Base-by-base conservation (phyloP, 768 basidiomycete genomes). In the Leucocoprinus birnbaumii region DNA sequence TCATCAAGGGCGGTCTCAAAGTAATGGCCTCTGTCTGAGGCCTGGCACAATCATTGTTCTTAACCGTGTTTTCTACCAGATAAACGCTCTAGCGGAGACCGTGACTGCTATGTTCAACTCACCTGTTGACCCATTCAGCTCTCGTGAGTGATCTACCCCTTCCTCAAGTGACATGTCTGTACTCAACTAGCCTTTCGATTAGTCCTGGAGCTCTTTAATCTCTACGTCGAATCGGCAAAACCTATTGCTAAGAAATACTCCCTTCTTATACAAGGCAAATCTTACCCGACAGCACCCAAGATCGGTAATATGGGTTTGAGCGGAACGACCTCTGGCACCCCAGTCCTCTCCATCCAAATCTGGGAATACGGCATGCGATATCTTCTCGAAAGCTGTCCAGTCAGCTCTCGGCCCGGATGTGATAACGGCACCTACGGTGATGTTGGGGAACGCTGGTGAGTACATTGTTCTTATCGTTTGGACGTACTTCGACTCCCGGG, bases 251-350 rank as follows among this genome's bases (percentile, higher is more conserved):
- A 65, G 49, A 62, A 59, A 53, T 66, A 68, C 51, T 64, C 63
- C 19, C 60, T 68, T 0, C 43, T 47, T n/a, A 45, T 65, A n/a
- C 57, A 65, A 16, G 62, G 64, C 7, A 53, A 50, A 14, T 45
- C 54, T 2, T 48, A 61, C n/a, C 66, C 65, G 16, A 48, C 56
- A 0, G 47, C 59, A 13, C 59, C 61, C 1, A 59, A 59, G 1
- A 66, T 66, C 34, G 65, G 67, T 4, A 68, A 68, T 45, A 65
- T 68, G n/a, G n/a, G n/a, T n/a, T n/a, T n/a, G n/a, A n/a, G n/a
- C n/a, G n/a, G n/a, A n/a, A n/a, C n/a, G n/a, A n/a, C n/a, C n/a
- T n/a, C n/a, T n/a, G n/a, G n/a, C 22, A 66, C 61, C 1, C 35
- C 65, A 1, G 44, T 55, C 16, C 1, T 59, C 67, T 14, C 66